Conservation (phyloP, 371 early-diverging fungal species). For the Funneliformis caledonium region DNA sequence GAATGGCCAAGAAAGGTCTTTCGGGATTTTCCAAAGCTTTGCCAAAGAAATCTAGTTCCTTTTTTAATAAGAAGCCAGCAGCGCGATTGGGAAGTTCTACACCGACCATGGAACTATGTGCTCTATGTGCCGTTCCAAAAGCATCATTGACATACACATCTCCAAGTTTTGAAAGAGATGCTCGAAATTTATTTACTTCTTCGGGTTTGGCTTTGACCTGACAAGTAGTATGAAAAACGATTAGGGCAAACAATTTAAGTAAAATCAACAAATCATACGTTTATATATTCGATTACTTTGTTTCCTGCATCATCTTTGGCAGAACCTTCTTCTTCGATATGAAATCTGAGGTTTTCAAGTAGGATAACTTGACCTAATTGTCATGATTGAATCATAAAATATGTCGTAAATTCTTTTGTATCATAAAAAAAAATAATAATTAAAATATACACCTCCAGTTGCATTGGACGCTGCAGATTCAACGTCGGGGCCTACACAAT, state of each 20-base stretch:
- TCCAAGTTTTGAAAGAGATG: constrained; percentile 89
- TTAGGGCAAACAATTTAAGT: background rate
- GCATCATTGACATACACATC: constrained; percentile 99
- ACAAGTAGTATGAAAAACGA: constrained; percentile 21
- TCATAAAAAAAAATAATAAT: background rate
- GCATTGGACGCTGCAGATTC: constrained; percentile 82
- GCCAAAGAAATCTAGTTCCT: constrained; percentile 98
- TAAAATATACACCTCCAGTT: constrained; percentile 59
- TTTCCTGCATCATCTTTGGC: constrained; percentile 88
- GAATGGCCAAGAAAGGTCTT: constrained; percentile 95
- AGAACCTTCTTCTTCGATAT: constrained; percentile 98
- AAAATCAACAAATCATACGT: background rate
- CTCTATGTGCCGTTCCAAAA: constrained; percentile 99
- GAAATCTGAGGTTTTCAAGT: constrained; percentile 98
- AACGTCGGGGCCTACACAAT: constrained; percentile 92
- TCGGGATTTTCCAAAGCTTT: constrained; percentile 93
- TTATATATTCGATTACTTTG: constrained; percentile 54
- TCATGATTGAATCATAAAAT: background rate
- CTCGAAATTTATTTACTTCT: constrained; percentile 86
- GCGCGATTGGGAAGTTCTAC: constrained; percentile 89
- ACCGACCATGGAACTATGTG: constrained; percentile 96
- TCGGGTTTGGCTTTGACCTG: constrained; percentile 83
- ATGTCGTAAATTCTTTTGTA: background rate
- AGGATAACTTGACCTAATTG: constrained; percentile 79
- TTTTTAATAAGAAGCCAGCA: constrained; percentile 98